Conservation (phyloP, 352 stramenopile species). For the Lagenidium sp. region DNA sequence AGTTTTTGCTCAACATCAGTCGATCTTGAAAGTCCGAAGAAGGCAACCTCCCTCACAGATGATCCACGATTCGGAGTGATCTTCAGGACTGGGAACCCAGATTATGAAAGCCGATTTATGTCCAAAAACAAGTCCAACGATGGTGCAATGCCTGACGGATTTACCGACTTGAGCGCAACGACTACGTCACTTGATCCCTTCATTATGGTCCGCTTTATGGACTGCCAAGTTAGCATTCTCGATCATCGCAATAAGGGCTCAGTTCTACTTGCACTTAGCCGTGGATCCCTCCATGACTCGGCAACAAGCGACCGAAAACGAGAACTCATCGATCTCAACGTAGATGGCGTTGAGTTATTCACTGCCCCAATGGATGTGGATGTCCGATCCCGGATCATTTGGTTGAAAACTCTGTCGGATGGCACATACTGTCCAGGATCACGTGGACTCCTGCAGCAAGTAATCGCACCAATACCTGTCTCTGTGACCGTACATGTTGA, state of each 20-base stretch:
- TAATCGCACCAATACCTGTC: slow-evolving; percentile 54
- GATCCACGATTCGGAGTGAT: slow-evolving; percentile 66
- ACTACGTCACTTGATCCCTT: slow-evolving; percentile 50
- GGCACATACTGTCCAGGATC: slow-evolving; percentile 54
- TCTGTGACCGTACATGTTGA: slow-evolving; percentile 51
- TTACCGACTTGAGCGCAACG: no score
- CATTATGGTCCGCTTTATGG: slow-evolving; percentile 64
- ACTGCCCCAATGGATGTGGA: slow-evolving; percentile 64
- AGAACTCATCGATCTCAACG: slow-evolving; percentile 45
- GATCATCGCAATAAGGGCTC: slow-evolving; percentile 60
- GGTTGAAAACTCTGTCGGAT: slow-evolving; percentile 45
- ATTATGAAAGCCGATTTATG: no score
- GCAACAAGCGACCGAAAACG: slow-evolving; percentile 35
- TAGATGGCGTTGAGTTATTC: slow-evolving; percentile 57
- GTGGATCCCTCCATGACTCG: slow-evolving; percentile 44
- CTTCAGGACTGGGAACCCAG: slow-evolving; percentile 21
- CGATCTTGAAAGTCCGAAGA: slow-evolving; percentile 36
- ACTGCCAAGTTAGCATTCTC: slow-evolving; percentile 74
- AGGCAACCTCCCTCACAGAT: slow-evolving; percentile 52
- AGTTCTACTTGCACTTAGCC: slow-evolving; percentile 51
- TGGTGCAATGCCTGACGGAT: no score
- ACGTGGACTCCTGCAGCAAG: slow-evolving; percentile 48
- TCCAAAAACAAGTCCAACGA: no score
- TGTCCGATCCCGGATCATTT: slow-evolving; percentile 53
- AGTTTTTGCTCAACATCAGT: not conserved